These are phyloP conservation scores for Delonix regia DNA, from an alignment of 306 rosid species.

Conservation along the genomic window DNA sequence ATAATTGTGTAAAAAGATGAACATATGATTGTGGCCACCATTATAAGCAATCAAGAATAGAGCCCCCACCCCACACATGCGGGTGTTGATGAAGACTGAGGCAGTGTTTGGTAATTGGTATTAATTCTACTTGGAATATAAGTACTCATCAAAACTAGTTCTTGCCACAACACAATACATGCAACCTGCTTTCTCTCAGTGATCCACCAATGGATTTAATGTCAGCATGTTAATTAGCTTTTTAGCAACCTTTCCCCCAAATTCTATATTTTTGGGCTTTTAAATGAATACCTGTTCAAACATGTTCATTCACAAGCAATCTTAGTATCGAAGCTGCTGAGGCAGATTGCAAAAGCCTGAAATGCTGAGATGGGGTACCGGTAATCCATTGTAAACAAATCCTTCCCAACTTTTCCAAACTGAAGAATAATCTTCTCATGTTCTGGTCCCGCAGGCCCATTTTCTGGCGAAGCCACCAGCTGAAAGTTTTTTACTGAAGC, in stretches of 20 bases:
- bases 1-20: not conserved
- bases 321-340: slow-evolving; percentile 98
- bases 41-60: not conserved
- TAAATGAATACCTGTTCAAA: slow-evolving; percentile 53
- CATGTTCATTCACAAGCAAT: slow-evolving; percentile 85
- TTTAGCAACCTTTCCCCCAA: not conserved
- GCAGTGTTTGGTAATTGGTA: not conserved
- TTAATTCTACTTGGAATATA: not conserved
- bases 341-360: slow-evolving; percentile 96
- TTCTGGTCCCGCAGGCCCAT: slow-evolving; percentile 80
- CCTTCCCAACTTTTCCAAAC: slow-evolving; percentile 93
- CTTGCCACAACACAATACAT: not conserved
- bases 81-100: not conserved
- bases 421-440: slow-evolving; percentile 90
- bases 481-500: slow-evolving; percentile 98
- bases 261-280: slow-evolving; percentile 17
- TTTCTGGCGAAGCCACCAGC: slow-evolving; percentile 89
- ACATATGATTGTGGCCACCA: not conserved
- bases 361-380: slow-evolving; percentile 95
- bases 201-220: not conserved
- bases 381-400: slow-evolving; percentile 92
- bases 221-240: too few species aligned
- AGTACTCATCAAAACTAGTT: not conserved
- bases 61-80: not conserved
- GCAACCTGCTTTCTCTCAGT: not conserved